These are phyloP conservation scores for Xylaria arbuscula DNA, from an alignment of 2,329 filamentous ascomycete genomes.

Conservation along the genomic window DNA sequence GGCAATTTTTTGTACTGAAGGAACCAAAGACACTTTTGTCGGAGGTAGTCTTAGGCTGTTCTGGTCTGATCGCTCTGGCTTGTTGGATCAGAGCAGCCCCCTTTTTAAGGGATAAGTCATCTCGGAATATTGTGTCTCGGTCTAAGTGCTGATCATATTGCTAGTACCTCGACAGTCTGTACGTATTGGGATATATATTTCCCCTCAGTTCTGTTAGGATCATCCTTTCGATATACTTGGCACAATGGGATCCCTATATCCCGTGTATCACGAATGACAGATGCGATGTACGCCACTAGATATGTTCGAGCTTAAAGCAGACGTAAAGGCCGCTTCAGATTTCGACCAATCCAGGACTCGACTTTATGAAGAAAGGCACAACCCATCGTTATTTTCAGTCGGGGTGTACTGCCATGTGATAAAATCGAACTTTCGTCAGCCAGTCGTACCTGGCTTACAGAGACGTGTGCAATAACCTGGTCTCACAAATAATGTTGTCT, in stretches of 20 bases:
- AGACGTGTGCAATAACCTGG: no score
- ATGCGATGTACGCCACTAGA: not conserved
- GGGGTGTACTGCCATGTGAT: no score
- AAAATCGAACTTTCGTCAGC: no score
- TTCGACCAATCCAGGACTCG: no score
- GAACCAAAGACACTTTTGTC: constrained; percentile 33
- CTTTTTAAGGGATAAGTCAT: constrained; percentile 49
- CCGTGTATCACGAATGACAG: not conserved
- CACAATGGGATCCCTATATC: not conserved
- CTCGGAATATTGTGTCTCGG: not conserved
- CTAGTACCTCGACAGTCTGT: constrained; percentile 31
- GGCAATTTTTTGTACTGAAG: constrained; percentile 45
- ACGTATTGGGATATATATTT: constrained; percentile 38
- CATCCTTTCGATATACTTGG: not conserved
- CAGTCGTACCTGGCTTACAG: no score
- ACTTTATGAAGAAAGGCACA: no score
- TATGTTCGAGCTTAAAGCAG: no score
- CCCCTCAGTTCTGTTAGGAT: constrained; percentile 35
- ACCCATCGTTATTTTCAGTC: no score
- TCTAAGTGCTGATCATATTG: constrained; percentile 36
- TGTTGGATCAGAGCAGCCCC: constrained; percentile 41
- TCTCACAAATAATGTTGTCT: no score
- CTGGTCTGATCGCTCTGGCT: constrained; percentile 8
- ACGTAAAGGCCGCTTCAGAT: no score
- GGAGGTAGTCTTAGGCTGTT: constrained; percentile 43